These are phyloP conservation scores for Remersonia thermophila DNA, from an alignment of 2,329 filamentous ascomycete species.

Conservation along the genomic window DNA sequence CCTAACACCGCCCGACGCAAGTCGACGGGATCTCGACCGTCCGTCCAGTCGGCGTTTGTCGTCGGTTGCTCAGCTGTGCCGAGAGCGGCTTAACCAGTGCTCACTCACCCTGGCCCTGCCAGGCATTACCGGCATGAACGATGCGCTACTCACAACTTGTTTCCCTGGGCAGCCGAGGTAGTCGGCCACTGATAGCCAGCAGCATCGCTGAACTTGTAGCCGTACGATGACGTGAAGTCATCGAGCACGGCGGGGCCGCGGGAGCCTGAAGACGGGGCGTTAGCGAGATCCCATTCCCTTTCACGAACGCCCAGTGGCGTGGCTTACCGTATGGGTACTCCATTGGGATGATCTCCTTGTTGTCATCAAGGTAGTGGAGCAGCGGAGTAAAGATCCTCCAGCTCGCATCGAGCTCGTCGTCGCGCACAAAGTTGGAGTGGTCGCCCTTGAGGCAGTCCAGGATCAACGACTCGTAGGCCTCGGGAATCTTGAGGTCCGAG, in stretches of 20 bases:
- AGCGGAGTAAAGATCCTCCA: conserved; percentile 98
- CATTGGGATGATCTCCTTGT: conserved; percentile 99
- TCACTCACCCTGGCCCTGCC: conserved; percentile 2
- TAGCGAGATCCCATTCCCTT: conserved; percentile 5
- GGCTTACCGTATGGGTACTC: conserved; percentile 95
- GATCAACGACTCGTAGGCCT: conserved; percentile 96
- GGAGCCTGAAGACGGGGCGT: conserved; percentile 51
- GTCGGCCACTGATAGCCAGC: conserved; percentile 93
- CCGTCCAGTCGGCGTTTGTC: no score
- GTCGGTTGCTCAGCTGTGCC: conserved; percentile 14
- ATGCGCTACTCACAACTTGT: conserved; percentile 56
- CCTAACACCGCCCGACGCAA: no score
- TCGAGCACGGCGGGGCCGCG: conserved; percentile 92
- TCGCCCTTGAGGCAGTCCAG: conserved; percentile 96
- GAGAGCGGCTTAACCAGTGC: conserved; percentile 12
- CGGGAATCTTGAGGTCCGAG: conserved; percentile 97
- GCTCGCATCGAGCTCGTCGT: conserved; percentile 91
- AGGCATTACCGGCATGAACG: conserved; percentile 1
- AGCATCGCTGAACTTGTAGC: conserved; percentile 97
- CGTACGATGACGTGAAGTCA: conserved; percentile 95
- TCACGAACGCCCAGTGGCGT: neutral
- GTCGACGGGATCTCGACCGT: no score
- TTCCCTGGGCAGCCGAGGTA: conserved; percentile 54
- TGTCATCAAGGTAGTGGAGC: conserved; percentile 94
- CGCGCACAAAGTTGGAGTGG: conserved; percentile 97